Conservation (phyloP, 2,329 filamentous ascomycete genomes). For the Scedosporium boydii region DNA sequence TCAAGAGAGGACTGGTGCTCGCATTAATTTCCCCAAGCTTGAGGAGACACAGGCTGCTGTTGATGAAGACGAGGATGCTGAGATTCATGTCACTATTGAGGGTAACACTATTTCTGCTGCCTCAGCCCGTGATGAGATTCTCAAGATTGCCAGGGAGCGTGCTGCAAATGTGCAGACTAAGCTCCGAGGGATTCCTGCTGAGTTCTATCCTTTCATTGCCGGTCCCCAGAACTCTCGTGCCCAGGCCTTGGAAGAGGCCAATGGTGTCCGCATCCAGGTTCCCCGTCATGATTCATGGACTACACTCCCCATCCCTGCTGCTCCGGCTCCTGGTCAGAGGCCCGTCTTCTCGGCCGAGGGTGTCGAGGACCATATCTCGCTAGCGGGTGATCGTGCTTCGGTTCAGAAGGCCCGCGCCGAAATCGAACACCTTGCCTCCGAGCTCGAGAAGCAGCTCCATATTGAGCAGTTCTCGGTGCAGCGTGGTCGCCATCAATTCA, state of each 20-base stretch:
- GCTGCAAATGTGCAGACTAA: slow-evolving; percentile 73
- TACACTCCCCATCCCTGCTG: slow-evolving; percentile 35
- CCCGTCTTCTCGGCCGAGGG: slow-evolving; percentile 62
- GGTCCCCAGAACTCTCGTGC: slow-evolving; percentile 63
- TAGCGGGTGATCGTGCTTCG: slow-evolving; percentile 76
- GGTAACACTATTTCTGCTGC: slow-evolving; percentile 84
- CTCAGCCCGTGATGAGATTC: slow-evolving; percentile 73
- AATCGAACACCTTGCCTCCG: slow-evolving; percentile 68
- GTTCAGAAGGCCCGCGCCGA: slow-evolving; percentile 71
- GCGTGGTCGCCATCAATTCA: slow-evolving; percentile 85
- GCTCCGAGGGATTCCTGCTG: slow-evolving; percentile 74
- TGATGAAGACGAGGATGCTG: slow-evolving; percentile 68
- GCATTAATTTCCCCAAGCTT: slow-evolving; percentile 78
- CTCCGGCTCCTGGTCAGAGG: slow-evolving; percentile 51
- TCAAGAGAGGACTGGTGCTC: slow-evolving; percentile 80
- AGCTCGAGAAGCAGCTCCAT: slow-evolving; percentile 66
- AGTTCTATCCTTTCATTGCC: slow-evolving; percentile 93
- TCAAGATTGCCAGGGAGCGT: slow-evolving; percentile 79
- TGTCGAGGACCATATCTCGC: slow-evolving; percentile 64
- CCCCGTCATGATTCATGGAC: slow-evolving; percentile 69
- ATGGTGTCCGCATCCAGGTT: slow-evolving; percentile 72
- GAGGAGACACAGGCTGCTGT: slow-evolving; percentile 49
- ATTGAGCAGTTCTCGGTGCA: slow-evolving; percentile 75
- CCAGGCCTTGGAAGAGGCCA: slow-evolving; percentile 62
- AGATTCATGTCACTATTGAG: slow-evolving; percentile 79